These are phyloP conservation scores for Quillaja saponaria DNA, from an alignment of 306 rosid species.

Conservation along the genomic window DNA sequence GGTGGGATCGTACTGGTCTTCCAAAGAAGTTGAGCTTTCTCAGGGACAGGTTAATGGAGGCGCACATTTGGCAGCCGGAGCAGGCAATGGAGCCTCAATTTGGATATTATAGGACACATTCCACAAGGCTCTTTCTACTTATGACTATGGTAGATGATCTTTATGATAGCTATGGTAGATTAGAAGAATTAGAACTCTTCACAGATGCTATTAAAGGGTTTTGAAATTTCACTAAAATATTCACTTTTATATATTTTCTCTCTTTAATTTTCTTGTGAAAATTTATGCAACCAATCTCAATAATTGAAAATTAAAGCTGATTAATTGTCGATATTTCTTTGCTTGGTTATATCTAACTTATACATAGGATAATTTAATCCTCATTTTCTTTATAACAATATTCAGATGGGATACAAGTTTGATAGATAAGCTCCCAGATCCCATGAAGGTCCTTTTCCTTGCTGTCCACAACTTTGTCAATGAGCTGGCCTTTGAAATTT, in stretches of 20 bases:
- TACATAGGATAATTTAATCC: no score
- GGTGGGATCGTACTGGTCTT: conserved; percentile 24
- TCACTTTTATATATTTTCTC: no score
- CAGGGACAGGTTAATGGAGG: conserved; percentile 24
- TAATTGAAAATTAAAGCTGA: no score
- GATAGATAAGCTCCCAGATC: background rate
- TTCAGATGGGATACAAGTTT: no score
- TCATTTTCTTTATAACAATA: no score
- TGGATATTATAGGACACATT: background rate
- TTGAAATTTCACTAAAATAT: no score
- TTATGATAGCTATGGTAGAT: background rate
- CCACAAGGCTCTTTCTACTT: background rate
- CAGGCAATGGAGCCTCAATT: background rate
- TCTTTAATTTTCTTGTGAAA: no score
- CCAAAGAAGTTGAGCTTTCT: conserved; percentile 14
- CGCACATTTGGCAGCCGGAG: conserved; percentile 26
- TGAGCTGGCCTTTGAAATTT: background rate
- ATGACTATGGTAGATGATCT: background rate
- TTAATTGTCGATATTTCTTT: no score
- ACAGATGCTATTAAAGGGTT: background rate
- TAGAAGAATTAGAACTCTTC: no score
- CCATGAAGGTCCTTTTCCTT: background rate
- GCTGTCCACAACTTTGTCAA: background rate
- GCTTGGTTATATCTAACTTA: no score
- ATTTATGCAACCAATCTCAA: no score